These are phyloP conservation scores for Hibiscus syriacus DNA, from an alignment of 345 rosid genomes.

Conservation along the genomic window DNA sequence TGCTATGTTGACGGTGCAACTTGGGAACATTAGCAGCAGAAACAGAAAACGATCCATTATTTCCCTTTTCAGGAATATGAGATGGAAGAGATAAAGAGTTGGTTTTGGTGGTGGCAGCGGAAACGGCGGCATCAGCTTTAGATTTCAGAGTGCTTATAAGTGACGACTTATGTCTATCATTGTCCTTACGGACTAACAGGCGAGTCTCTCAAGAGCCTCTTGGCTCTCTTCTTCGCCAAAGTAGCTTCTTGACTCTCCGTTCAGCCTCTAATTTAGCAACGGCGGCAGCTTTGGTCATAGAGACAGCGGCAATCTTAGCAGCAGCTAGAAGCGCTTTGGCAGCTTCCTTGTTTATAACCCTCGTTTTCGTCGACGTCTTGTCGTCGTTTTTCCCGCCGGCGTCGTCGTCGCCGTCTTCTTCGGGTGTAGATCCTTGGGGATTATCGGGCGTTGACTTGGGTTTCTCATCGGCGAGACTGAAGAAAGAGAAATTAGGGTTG, in stretches of 20 bases:
- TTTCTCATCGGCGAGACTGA: slow-evolving; percentile 11
- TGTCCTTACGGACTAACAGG: slow-evolving; percentile 18
- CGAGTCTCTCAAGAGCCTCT: slow-evolving; percentile 37
- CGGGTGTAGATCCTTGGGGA: background rate
- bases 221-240: slow-evolving; percentile 37
- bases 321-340: slow-evolving; percentile 42
- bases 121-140: background rate
- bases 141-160: background rate
- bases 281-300: slow-evolving; percentile 25
- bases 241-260: slow-evolving; percentile 29
- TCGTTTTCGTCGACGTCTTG: background rate
- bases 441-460: slow-evolving; percentile 3
- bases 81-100: background rate
- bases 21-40: slow-evolving; percentile 4
- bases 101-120: slow-evolving; percentile 1
- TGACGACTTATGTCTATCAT: background rate
- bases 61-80: slow-evolving; percentile 3
- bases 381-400: background rate
- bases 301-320: slow-evolving; percentile 32
- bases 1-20: slow-evolving; percentile 8
- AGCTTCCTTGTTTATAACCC: slow-evolving; percentile 17
- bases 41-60: slow-evolving; percentile 14
- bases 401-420: background rate
- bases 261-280: slow-evolving; percentile 27
- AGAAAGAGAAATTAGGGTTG: slow-evolving; percentile 38